Conservation (phyloP, 2,329 filamentous ascomycete species). For the Ceratocystis destructans region DNA sequence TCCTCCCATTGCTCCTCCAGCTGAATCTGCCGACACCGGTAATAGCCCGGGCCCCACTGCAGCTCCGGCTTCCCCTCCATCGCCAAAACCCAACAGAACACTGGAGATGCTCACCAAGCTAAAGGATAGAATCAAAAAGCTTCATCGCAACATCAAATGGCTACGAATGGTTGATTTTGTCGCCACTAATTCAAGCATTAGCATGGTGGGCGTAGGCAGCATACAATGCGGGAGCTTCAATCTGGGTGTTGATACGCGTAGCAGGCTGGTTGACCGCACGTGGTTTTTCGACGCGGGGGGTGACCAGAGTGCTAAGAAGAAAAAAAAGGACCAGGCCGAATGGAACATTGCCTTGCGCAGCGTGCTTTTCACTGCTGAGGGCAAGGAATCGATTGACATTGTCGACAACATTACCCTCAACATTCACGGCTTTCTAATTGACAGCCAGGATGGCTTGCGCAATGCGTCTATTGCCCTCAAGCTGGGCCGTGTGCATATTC, state of each 20-base stretch:
- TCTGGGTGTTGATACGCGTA: constrained; percentile 77
- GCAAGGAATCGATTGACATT: constrained; percentile 71
- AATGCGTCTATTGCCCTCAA: constrained; percentile 87
- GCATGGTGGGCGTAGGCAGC: constrained; percentile 67
- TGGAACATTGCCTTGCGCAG: constrained; percentile 84
- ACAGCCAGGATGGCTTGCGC: constrained; percentile 69
- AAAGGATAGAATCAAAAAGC: constrained; percentile 72
- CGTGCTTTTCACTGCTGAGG: constrained; percentile 76
- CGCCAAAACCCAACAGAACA: constrained; percentile 47
- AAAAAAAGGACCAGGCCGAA: constrained; percentile 55
- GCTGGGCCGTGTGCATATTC: constrained; percentile 76
- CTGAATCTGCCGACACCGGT: constrained; percentile 7
- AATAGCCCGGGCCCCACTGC: constrained; percentile 18
- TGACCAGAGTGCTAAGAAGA: constrained; percentile 37
- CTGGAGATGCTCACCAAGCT: constrained; percentile 66
- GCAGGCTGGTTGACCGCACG: constrained; percentile 80
- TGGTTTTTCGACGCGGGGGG: constrained; percentile 60
- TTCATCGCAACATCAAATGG: constrained; percentile 81
- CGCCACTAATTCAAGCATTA: constrained; percentile 64
- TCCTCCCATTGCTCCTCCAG: constrained; percentile 21
- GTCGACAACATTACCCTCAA: constrained; percentile 81
- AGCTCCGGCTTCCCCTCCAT: constrained; percentile 20
- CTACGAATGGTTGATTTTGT: constrained; percentile 80
- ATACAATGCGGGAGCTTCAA: constrained; percentile 75
- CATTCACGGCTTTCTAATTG: constrained; percentile 79